A percentile compares a stretch with the other conserved stretches of the same genome.
Evolutionary conservation across 2,329 filamentous ascomycete genomes (phyloP).

Genomic region (Diaporthe vexans): DNA sequence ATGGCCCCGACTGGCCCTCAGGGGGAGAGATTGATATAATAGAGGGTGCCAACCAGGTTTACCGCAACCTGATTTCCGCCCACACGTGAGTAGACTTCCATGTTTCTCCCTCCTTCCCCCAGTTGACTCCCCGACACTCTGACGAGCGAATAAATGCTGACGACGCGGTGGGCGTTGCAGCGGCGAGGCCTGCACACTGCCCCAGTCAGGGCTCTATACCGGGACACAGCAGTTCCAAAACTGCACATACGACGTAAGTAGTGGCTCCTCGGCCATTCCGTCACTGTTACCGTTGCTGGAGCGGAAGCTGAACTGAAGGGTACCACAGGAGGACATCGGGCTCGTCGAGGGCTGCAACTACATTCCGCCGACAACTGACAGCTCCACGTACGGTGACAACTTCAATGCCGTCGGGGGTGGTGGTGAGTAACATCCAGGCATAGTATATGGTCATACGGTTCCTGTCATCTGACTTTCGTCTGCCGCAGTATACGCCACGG

Average conservation of each 20-base stretch:
- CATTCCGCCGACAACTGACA: constrained; percentile 56
- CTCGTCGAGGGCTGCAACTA: constrained; percentile 59
- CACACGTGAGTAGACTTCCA: constrained; percentile 62
- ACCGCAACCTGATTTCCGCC: constrained; percentile 72
- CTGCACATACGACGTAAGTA: constrained; percentile 53
- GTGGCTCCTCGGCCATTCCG: neutral
- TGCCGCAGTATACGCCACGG: constrained; percentile 72
- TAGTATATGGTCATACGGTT: too few relatives aligned
- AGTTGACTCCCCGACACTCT: neutral
- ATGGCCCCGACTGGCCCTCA: constrained; percentile 70
- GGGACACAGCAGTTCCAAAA: constrained; percentile 51
- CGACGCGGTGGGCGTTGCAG: neutral
- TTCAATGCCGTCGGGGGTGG: constrained; percentile 79
- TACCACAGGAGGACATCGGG: neutral
- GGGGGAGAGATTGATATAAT: constrained; percentile 79
- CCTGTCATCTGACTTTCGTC: neutral
- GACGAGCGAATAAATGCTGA: neutral
- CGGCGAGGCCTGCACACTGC: constrained; percentile 31
- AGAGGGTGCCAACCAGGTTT: constrained; percentile 76
- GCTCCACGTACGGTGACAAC: constrained; percentile 68
- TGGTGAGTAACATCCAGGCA: neutral
- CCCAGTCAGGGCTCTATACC: constrained; percentile 39
- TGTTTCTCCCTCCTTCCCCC: neutral
- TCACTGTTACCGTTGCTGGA: too few relatives aligned
- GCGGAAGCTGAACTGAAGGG: neutral